Evolutionary conservation across 2,329 filamentous ascomycete species (phyloP), one percentile per base, ranked within the genome.

Genomic region (Cladosporium sp.): DNA sequence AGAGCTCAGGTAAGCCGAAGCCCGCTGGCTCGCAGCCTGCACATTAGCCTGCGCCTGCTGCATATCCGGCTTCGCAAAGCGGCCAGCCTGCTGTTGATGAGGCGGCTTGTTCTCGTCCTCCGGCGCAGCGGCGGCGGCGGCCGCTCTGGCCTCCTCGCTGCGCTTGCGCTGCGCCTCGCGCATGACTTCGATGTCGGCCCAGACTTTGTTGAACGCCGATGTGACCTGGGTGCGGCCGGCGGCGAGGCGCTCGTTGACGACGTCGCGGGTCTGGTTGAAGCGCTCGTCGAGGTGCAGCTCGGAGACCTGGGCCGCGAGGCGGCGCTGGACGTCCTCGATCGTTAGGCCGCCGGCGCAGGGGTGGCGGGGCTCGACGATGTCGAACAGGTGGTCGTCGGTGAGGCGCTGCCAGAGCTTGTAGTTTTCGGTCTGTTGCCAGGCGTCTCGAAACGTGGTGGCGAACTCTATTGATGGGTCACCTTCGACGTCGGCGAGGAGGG

Each of bases 261-360:
- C 87, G 68, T 97, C 93, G 51, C 84, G 82, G 8, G 90, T 87
- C 55, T 88, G 85, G 1, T 87, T 85, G 54, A 97, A 83, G 8
- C 88, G 83, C 67, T 97, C 93, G 67, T 98, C 93, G 2, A 97
- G 79, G 67, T 97, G 91, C 45, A 97, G 79, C 56, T 97, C 92
- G 59, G 92, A 87, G 46, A 98, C 88, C 71, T 97, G 93, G 68
- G 95, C 87, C 34, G 89, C 84, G 33, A 98, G 80, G 19, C 93
- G 81, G 46, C 93, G 82, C 67, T 96, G 92, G 10, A 98, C 86
- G 67, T 98, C 93, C 60, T 97, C 93, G 57, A 98, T 90, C 1
- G 86, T 91, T 16, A 98, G 77, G 0, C 90, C 92, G 22, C 93
- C 93, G 1, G 91, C 91, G 68, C 89, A 96, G 3, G 93, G 93